These are phyloP conservation scores for Breynia disticha DNA, from an alignment of 441 rosid species.

Conservation along the genomic window DNA sequence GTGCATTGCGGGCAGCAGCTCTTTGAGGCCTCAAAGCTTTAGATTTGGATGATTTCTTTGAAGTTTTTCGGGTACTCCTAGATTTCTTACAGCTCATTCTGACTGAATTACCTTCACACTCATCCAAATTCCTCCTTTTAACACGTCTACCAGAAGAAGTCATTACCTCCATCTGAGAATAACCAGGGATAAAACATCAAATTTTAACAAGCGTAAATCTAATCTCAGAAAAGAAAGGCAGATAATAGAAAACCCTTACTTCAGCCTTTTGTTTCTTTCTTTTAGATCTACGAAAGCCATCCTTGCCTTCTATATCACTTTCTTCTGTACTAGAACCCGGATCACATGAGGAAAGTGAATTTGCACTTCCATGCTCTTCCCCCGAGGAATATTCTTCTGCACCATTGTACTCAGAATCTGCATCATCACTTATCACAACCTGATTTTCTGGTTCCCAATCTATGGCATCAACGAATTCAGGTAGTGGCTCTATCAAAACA, in stretches of 20 bases:
- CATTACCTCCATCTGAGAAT: slow-evolving; percentile 58
- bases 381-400: slow-evolving; percentile 69
- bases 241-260: slow-evolving; percentile 31
- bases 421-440: slow-evolving; percentile 65
- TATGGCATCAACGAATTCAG: slow-evolving; percentile 74
- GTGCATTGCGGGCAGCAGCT: slow-evolving; percentile 96
- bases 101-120: slow-evolving; percentile 39
- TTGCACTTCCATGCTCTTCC: slow-evolving; percentile 63
- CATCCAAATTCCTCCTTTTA: slow-evolving; percentile 79
- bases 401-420: slow-evolving; percentile 91
- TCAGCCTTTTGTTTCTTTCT: slow-evolving; percentile 63
- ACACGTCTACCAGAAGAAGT: slow-evolving; percentile 96
- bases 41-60: slow-evolving; percentile 53
- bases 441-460: slow-evolving; percentile 93
- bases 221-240: background rate
- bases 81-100: slow-evolving; percentile 46
- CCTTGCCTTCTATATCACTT: slow-evolving; percentile 54
- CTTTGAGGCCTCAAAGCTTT: slow-evolving; percentile 82
- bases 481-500: slow-evolving; percentile 57
- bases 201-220: no score
- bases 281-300: slow-evolving; percentile 59
- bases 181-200: background rate
- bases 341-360: slow-evolving; percentile 50
- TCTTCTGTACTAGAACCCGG: slow-evolving; percentile 55
- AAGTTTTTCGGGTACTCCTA: slow-evolving; percentile 43